A percentile compares a stretch with the other conserved stretches of the same genome.
These are phyloP conservation scores for Candolleomyces aberdarensis DNA, from an alignment of 768 basidiomycete species.

Conservation along the genomic window DNA sequence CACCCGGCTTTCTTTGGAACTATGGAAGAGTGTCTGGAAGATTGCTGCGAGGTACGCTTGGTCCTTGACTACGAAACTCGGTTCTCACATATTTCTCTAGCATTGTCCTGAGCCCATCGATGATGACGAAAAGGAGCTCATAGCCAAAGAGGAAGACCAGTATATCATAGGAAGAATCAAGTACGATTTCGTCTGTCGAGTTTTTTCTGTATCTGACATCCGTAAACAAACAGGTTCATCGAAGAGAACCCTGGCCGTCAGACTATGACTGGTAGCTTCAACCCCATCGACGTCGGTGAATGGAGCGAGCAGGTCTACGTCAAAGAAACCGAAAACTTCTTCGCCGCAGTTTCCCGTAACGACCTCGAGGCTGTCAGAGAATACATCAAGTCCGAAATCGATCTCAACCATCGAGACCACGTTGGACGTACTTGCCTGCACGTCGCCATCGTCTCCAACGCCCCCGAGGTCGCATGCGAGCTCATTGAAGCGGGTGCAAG, in stretches of 20 bases:
- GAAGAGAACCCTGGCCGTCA: constrained; percentile 61
- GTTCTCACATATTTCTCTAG: too few relatives aligned
- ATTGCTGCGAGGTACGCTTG: constrained; percentile 53
- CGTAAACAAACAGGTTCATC: constrained; percentile 41
- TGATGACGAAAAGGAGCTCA: constrained; percentile 51
- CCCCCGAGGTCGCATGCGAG: constrained; percentile 43
- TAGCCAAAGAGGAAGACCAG: constrained; percentile 48
- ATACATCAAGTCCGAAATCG: constrained; percentile 37
- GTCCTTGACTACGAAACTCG: too few relatives aligned
- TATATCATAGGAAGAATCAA: constrained; percentile 53
- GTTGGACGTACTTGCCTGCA: constrained; percentile 63
- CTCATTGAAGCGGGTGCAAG: constrained; percentile 55
- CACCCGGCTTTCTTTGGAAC: constrained; percentile 65
- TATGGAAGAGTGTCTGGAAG: constrained; percentile 52
- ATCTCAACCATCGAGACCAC: constrained; percentile 55
- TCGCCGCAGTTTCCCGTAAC: constrained; percentile 46
- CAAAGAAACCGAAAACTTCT: constrained; percentile 50
- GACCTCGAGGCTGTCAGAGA: constrained; percentile 38
- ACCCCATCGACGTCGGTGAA: constrained; percentile 64
- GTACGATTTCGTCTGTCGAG: constrained; percentile 26
- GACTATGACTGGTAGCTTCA: constrained; percentile 59
- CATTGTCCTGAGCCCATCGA: constrained; percentile 51
- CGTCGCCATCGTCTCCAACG: constrained; percentile 47
- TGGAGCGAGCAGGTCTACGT: constrained; percentile 64
- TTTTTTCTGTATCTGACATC: not conserved